Conservation (phyloP, 495 filamentous ascomycete genomes). For the Collariella sp. region DNA sequence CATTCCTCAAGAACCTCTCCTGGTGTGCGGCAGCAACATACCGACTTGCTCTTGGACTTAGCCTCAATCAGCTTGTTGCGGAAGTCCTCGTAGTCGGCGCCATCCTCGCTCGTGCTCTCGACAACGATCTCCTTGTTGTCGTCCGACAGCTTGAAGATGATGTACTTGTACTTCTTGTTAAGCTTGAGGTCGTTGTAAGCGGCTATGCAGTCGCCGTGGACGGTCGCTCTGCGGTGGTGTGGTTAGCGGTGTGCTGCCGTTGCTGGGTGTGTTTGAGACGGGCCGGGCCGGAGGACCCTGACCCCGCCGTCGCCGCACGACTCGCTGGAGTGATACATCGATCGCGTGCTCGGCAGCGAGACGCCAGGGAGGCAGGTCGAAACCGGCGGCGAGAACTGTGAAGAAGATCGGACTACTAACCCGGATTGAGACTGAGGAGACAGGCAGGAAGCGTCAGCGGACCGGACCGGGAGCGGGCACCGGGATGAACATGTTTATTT, state of each 20-base stretch:
- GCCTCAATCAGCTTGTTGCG: constrained; percentile 68
- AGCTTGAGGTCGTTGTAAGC: constrained; percentile 89
- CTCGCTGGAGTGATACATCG: constrained; percentile 1
- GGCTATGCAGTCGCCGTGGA: constrained; percentile 69
- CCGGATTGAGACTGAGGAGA: constrained; percentile 55
- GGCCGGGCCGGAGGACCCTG: background rate
- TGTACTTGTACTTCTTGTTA: constrained; percentile 78
- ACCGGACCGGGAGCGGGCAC: background rate
- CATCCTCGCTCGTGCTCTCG: constrained; percentile 53
- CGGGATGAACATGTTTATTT: background rate
- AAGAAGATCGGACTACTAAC: constrained; percentile 38
- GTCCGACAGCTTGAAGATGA: constrained; percentile 95
- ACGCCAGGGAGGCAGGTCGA: constrained; percentile 4
- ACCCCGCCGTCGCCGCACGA: background rate
- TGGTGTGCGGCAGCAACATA: constrained; percentile 19
- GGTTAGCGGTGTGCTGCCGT: constrained; percentile 19
- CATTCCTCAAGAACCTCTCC: no score
- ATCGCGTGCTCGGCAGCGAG: constrained; percentile 7
- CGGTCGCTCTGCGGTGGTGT: constrained; percentile 60
- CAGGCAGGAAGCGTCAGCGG: constrained; percentile 4
- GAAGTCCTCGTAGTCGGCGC: constrained; percentile 63
- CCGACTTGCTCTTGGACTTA: constrained; percentile 36
- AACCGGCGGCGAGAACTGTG: background rate
- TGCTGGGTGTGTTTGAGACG: background rate
- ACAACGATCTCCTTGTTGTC: constrained; percentile 85